phyloP scores from a whole-genome alignment of 2,329 filamentous ascomycete genomes.

The Diplodia intermedia region DNA sequence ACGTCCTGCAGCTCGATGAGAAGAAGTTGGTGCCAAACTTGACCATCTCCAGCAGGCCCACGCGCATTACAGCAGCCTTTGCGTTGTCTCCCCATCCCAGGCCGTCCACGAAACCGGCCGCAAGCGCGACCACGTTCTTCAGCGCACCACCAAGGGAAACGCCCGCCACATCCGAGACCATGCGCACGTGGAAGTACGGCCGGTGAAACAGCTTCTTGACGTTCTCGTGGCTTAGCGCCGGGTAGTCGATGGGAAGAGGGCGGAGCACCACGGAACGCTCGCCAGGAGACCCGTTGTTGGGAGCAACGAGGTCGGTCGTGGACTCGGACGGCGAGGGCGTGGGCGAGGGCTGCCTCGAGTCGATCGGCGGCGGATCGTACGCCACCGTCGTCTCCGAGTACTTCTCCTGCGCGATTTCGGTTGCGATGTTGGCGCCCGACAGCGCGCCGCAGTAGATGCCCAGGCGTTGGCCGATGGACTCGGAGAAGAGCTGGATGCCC shows the following conservation, averaged over 20 bases:
- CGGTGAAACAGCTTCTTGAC: slow-evolving; percentile 90
- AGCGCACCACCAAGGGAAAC: slow-evolving; percentile 93
- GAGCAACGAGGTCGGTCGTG: slow-evolving; percentile 59
- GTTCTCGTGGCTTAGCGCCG: slow-evolving; percentile 81
- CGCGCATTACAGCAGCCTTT: slow-evolving; percentile 97
- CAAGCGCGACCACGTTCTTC: slow-evolving; percentile 96
- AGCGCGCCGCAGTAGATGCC: slow-evolving; percentile 97
- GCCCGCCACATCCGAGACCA: slow-evolving; percentile 94
- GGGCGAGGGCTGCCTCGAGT: slow-evolving; percentile 77
- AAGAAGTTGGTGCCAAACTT: slow-evolving; percentile 96
- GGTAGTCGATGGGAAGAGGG: slow-evolving; percentile 80
- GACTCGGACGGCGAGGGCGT: slow-evolving; percentile 57
- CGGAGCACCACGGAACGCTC: slow-evolving; percentile 74
- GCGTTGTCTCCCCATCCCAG: slow-evolving; percentile 98
- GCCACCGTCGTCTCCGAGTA: slow-evolving; percentile 97
- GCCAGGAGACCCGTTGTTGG: slow-evolving; percentile 44
- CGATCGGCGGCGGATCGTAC: slow-evolving; percentile 89
- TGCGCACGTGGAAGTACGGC: slow-evolving; percentile 95
- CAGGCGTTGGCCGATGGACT: slow-evolving; percentile 88
- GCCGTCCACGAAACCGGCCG: slow-evolving; percentile 93
- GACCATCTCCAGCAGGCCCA: slow-evolving; percentile 95
- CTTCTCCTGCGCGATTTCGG: slow-evolving; percentile 92
- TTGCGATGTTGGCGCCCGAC: slow-evolving; percentile 94
- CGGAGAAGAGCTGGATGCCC: slow-evolving; percentile 87
- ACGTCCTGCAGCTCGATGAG: slow-evolving; percentile 75